These are phyloP conservation scores for Alternaria brassicicola DNA, from an alignment of 2,329 filamentous ascomycete genomes.

Conservation along the genomic window DNA sequence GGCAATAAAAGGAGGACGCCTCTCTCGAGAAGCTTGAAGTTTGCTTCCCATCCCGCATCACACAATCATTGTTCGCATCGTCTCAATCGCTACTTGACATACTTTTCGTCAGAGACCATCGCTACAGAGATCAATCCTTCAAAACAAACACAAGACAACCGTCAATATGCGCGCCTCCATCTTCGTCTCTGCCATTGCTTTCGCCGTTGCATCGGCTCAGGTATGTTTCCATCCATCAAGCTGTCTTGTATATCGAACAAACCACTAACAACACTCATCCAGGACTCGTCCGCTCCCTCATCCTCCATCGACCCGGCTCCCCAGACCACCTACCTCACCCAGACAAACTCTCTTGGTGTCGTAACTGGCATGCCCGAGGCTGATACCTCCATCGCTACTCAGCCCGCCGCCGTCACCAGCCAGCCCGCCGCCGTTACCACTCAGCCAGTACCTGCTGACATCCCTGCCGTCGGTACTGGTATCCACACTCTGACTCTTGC, in stretches of 20 bases:
- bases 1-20: constrained; percentile 27
- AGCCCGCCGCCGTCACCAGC: constrained; percentile 32
- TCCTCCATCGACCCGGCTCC: constrained; percentile 35
- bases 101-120: constrained; percentile 17
- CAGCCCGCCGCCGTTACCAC: constrained; percentile 31
- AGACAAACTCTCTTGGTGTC: constrained; percentile 46
- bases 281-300: constrained; percentile 7
- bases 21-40: constrained; percentile 6
- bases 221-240: constrained; percentile 21
- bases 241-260: constrained; percentile 8
- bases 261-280: constrained; percentile 6
- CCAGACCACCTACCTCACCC: constrained; percentile 36
- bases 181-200: constrained; percentile 37
- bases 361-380: constrained; percentile 38
- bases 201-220: constrained; percentile 41
- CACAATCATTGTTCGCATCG: constrained; percentile 19
- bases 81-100: constrained; percentile 18
- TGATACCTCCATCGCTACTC: constrained; percentile 30
- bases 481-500: constrained; percentile 42
- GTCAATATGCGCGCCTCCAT: constrained; percentile 42
- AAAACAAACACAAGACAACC: constrained; percentile 10
- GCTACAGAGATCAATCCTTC: constrained; percentile 14
- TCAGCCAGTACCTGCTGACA: constrained; percentile 39
- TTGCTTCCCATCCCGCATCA: constrained; percentile 10
- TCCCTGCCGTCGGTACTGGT: constrained; percentile 46